Percentiles rank a stretch among this genome's conserved stretches.
These are phyloP conservation scores for Apophysomyces variabilis DNA, from an alignment of 371 early-diverging fungal genomes.

Conservation along the genomic window DNA sequence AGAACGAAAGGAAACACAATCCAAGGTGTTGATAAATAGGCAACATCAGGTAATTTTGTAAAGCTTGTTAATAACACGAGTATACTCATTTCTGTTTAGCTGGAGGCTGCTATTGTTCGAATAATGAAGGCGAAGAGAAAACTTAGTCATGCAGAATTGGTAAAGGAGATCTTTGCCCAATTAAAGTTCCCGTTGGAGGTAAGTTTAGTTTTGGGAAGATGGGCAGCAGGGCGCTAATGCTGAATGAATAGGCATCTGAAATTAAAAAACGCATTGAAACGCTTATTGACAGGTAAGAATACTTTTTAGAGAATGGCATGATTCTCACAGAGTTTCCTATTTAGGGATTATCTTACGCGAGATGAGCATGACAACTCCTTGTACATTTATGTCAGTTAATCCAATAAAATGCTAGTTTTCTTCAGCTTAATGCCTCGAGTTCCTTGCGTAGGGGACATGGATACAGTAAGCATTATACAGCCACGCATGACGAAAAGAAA, in stretches of 20 bases:
- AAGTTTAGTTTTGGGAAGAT: constrained; percentile 15
- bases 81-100: constrained; percentile 19
- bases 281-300: constrained; percentile 70
- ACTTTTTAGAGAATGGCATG: background rate
- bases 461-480: background rate
- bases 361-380: constrained; percentile 62
- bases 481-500: background rate
- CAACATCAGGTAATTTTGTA: constrained; percentile 60
- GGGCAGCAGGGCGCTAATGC: background rate
- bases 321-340: background rate
- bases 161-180: constrained; percentile 74
- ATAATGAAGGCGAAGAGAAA: constrained; percentile 90
- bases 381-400: constrained; percentile 27
- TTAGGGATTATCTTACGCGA: constrained; percentile 85
- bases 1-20: constrained; percentile 72
- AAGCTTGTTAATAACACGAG: background rate
- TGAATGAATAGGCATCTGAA: constrained; percentile 58
- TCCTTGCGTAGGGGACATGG: background rate
- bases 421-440: background rate
- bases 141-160: constrained; percentile 67
- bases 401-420: background rate
- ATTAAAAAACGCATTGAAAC: constrained; percentile 91
- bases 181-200: constrained; percentile 83
- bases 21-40: constrained; percentile 79
- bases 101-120: constrained; percentile 95